Base-by-base conservation (phyloP, 257 asterid genomes). In the Hygrophila difformis region DNA sequence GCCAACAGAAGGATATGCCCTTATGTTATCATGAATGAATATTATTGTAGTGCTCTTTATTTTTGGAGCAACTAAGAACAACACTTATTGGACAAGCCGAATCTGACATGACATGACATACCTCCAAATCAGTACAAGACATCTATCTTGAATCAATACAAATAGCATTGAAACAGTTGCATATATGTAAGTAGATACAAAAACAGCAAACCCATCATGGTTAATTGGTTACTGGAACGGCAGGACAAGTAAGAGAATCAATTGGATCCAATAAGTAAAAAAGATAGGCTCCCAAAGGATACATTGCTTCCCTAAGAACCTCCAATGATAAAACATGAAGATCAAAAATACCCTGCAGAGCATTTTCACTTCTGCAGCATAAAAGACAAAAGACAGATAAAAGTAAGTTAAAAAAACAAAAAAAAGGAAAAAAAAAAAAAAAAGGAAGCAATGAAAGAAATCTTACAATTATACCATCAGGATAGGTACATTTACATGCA, bases 301-400 rank as follows among this genome's bases (percentile, higher is more conserved):
- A 91, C 98, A 73, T 85, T 56, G 96, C 94, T 74, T 85, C 96
- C 77, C 88, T 71, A 24, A 91, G 91, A 56, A 79, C 94, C 82
- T 77, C 84, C 92, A 91, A 62, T 46, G 93, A 82, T 67, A 85
- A 85, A 71, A 86, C 80, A 56, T 91, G 98, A 64, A 85, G 82
- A 65, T 72, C 71, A 61, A 76, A 78, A 41, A 71, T 63, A 67
- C 61, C 77, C 60, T 37, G 63, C 67, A 86, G 50, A 13, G 78
- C 65, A 53, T 65, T 65, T 60, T 68, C 59, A 52, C 50, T 72
- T 64, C 98, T 86, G 86, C 81, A 73, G 44, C 18, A 60, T 6
- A 36, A 63, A 38, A 63, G 34, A 18, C 12, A 28, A 63, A 46
- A 45, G 18, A 49, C 55, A 46, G 51, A n/a, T n/a, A n/a, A 47